These are phyloP conservation scores for Dimocarpus longan DNA, from an alignment of 345 rosid genomes.

Conservation along the genomic window DNA sequence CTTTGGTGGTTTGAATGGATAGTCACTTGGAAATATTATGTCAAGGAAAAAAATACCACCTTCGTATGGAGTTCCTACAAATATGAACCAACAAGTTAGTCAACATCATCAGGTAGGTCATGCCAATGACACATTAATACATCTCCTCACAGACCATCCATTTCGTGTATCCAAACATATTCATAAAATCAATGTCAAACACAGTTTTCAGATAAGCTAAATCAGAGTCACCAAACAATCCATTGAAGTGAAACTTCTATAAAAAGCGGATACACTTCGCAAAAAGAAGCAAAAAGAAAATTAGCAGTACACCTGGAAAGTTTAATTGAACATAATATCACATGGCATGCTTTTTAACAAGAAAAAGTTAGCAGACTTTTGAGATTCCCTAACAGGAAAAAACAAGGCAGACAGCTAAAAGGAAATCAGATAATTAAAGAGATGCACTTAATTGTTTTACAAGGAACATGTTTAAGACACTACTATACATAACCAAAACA, in stretches of 20 bases:
- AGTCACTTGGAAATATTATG: constrained; percentile 72
- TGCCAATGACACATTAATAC: background rate
- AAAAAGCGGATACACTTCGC: background rate
- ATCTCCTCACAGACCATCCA: background rate
- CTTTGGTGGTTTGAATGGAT: constrained; percentile 95
- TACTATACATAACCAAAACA: background rate
- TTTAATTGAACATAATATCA: background rate
- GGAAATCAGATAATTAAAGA: background rate
- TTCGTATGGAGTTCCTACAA: constrained; percentile 82
- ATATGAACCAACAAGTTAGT: constrained; percentile 8
- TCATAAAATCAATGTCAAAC: background rate
- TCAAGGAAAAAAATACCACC: constrained; percentile 90
- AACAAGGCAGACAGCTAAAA: background rate
- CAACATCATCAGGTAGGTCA: background rate
- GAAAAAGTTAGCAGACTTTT: background rate
- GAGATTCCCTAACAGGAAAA: background rate
- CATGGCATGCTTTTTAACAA: background rate
- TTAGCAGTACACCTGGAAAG: background rate
- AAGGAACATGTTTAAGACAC: background rate
- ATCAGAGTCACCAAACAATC: background rate
- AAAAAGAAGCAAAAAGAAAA: constrained; percentile 7
- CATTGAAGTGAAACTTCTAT: background rate
- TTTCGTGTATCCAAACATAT: background rate
- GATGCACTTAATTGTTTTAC: background rate
- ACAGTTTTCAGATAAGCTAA: background rate